Percentiles rank a stretch among this genome's conserved stretches.
Conservation (phyloP, 768 basidiomycete species). For the Suillus tomentosus region DNA sequence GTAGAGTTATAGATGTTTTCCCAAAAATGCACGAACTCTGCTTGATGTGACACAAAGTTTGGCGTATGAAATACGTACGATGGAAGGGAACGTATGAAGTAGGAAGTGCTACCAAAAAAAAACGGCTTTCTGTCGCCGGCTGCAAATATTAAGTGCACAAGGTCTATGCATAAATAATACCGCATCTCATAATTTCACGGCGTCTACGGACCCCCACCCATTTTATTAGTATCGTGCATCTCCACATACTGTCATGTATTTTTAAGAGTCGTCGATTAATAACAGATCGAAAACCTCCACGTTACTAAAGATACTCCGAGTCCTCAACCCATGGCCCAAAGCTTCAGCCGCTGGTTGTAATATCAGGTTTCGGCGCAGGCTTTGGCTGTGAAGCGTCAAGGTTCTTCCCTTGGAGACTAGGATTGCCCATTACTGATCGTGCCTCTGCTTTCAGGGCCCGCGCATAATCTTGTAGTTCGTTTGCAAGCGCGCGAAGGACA, state of each 20-base stretch:
- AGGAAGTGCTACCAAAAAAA: not conserved
- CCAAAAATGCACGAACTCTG: not conserved
- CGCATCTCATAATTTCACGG: not conserved
- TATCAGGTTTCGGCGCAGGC: not conserved
- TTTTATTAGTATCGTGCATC: not conserved
- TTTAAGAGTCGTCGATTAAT: not conserved
- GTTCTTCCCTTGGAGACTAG: not conserved
- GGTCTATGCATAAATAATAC: not conserved
- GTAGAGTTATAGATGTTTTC: not conserved
- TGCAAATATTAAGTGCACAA: not conserved
- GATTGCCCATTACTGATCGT: not conserved
- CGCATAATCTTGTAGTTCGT: slow-evolving; percentile 35
- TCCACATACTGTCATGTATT: not conserved
- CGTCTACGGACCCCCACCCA: not conserved
- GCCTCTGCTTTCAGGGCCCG: not conserved
- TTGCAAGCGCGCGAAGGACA: slow-evolving; percentile 42
- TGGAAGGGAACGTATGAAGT: not conserved
- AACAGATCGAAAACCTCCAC: not conserved
- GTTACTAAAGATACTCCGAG: not conserved
- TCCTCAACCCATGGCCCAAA: not conserved
- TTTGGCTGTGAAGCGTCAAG: not conserved
- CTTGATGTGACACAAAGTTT: too few species aligned
- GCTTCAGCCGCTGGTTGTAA: not conserved
- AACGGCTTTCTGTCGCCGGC: not conserved
- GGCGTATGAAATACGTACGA: too few species aligned